These are phyloP conservation scores for Candida endomychidarum DNA, from an alignment of 805 yeast genomes.

Conservation along the genomic window DNA sequence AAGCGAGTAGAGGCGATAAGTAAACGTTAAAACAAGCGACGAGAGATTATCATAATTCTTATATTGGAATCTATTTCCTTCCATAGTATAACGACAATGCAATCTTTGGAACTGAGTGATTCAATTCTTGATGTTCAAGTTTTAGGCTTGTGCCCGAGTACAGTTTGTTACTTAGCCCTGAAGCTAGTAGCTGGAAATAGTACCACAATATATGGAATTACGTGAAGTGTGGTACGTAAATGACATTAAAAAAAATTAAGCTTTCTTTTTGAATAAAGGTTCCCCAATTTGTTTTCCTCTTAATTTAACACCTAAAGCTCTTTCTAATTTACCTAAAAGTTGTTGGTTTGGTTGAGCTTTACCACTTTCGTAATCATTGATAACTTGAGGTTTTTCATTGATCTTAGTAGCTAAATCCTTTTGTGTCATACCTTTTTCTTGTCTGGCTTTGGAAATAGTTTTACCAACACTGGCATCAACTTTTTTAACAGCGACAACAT, in stretches of 20 bases:
- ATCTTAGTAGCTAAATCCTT: constrained; percentile 95
- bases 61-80: too few relatives aligned
- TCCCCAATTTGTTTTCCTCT: constrained; percentile 95
- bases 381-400: constrained; percentile 92
- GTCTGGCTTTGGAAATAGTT: constrained; percentile 81
- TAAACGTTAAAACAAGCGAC: too few relatives aligned
- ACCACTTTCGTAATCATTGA: constrained; percentile 96
- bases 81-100: too few relatives aligned
- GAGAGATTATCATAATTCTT: too few relatives aligned
- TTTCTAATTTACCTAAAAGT: constrained; percentile 85
- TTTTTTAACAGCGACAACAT: constrained; percentile 89
- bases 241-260: constrained; percentile 15
- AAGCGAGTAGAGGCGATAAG: too few relatives aligned
- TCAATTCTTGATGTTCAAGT: too few relatives aligned
- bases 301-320: constrained; percentile 90
- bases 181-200: too few relatives aligned
- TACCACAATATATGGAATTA: too few relatives aligned
- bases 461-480: constrained; percentile 82
- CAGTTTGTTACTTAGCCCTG: too few relatives aligned
- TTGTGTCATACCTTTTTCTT: constrained; percentile 85
- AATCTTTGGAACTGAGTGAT: too few relatives aligned
- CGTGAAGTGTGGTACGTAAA: not conserved
- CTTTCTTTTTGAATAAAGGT: constrained; percentile 68
- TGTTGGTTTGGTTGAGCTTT: constrained; percentile 97
- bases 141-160: too few relatives aligned